These are phyloP conservation scores for Apiospora rasikravindrae DNA, from an alignment of 2,329 filamentous ascomycete species.

Conservation along the genomic window DNA sequence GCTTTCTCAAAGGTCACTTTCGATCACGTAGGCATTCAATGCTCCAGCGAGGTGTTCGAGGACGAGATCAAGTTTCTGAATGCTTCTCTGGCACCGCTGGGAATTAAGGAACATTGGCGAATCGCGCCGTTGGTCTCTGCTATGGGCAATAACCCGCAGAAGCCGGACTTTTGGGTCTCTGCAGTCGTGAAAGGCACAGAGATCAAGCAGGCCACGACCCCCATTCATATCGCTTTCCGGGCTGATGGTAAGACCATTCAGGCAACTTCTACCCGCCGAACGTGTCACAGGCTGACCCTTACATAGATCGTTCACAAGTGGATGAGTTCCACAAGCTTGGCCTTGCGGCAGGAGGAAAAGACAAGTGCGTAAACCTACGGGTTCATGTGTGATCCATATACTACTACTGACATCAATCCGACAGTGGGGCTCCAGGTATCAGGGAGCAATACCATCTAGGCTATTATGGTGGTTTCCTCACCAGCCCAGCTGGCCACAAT, in stretches of 20 bases:
- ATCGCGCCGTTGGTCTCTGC: slow-evolving; percentile 8
- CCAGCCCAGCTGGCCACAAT: slow-evolving; percentile 16
- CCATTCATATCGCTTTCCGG: slow-evolving; percentile 6
- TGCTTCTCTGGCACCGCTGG: slow-evolving; percentile 13
- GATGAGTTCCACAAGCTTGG: slow-evolving; percentile 18
- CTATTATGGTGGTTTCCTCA: slow-evolving; percentile 17
- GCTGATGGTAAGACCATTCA: background rate
- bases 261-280: background rate
- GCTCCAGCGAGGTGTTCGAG: slow-evolving; percentile 3
- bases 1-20: background rate
- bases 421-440: slow-evolving; percentile 14
- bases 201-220: background rate
- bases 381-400: background rate
- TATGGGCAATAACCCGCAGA: background rate
- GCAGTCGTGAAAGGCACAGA: background rate
- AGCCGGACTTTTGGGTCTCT: slow-evolving; percentile 6
- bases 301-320: slow-evolving; percentile 7
- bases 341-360: background rate
- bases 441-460: slow-evolving; percentile 14
- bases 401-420: background rate
- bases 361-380: background rate
- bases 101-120: slow-evolving; percentile 12
- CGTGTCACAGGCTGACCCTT: background rate
- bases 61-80: slow-evolving; percentile 15
- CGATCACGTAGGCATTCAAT: slow-evolving; percentile 1